These are phyloP conservation scores for Tolypocladium tropicale DNA, from an alignment of 2,329 filamentous ascomycete species.

Conservation along the genomic window DNA sequence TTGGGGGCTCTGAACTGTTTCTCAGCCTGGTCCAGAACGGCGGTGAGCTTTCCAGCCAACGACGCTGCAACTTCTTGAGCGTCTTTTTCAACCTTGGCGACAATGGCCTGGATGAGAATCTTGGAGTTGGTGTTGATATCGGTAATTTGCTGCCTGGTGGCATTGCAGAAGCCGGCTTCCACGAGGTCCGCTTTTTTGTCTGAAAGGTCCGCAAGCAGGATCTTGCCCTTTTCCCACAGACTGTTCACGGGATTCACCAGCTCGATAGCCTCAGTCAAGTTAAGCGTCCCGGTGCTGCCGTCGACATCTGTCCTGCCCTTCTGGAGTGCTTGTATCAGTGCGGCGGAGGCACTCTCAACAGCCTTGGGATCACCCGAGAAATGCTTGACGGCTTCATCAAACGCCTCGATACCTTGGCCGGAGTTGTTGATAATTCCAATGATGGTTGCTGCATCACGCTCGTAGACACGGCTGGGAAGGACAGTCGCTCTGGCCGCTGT, in stretches of 20 bases:
- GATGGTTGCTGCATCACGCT: slow-evolving; percentile 5
- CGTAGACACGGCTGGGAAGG: neutral
- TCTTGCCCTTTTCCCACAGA: slow-evolving; percentile 14
- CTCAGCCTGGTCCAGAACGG: slow-evolving; percentile 11
- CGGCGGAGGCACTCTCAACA: slow-evolving; percentile 9
- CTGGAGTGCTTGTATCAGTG: slow-evolving; percentile 8
- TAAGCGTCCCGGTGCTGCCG: slow-evolving; percentile 1
- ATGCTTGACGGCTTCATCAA: slow-evolving; percentile 10
- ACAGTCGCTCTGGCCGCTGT: neutral
- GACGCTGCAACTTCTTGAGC: slow-evolving; percentile 14
- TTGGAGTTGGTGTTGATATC: slow-evolving; percentile 13
- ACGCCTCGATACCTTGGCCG: slow-evolving; percentile 4
- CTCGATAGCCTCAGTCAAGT: slow-evolving; percentile 6
- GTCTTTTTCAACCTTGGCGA: slow-evolving; percentile 16
- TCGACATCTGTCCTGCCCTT: slow-evolving; percentile 8
- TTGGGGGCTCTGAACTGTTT: slow-evolving; percentile 14
- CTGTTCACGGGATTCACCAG: slow-evolving; percentile 5
- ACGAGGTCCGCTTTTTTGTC: slow-evolving; percentile 14
- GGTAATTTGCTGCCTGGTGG: slow-evolving; percentile 12
- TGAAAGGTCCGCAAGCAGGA: slow-evolving; percentile 14
- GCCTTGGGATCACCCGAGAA: slow-evolving; percentile 11
- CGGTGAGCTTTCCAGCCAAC: slow-evolving; percentile 12
- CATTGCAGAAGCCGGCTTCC: slow-evolving; percentile 15
- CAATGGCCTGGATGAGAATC: slow-evolving; percentile 16
- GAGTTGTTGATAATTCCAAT: slow-evolving; percentile 2